A percentile compares a stretch with the other conserved stretches of the same genome.
Evolutionary conservation across 306 rosid species (phyloP).

Genomic region (Trifolium dubium): DNA sequence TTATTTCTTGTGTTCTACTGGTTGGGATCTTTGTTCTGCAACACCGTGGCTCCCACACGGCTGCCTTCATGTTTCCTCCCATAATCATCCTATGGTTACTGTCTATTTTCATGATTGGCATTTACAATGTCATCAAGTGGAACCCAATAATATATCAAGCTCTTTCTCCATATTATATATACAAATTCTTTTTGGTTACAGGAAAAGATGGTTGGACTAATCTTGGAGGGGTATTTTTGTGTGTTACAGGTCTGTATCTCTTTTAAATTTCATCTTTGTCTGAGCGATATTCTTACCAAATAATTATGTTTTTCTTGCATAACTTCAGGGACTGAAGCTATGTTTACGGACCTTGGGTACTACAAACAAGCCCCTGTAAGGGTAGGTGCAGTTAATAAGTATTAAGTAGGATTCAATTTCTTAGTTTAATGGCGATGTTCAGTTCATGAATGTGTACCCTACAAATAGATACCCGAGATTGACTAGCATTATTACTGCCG

Average conservation of each 20-base stretch:
- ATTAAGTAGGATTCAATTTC: slow-evolving; percentile 35
- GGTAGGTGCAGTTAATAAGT: slow-evolving; percentile 58
- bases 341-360: slow-evolving; percentile 86
- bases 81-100: slow-evolving; percentile 76
- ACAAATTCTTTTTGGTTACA: slow-evolving; percentile 67
- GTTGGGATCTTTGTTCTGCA: slow-evolving; percentile 74
- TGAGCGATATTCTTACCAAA: slow-evolving; percentile 29
- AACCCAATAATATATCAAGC: slow-evolving; percentile 76
- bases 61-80: slow-evolving; percentile 79
- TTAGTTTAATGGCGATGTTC: slow-evolving; percentile 34
- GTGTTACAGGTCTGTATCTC: slow-evolving; percentile 67
- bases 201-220: slow-evolving; percentile 81
- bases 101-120: slow-evolving; percentile 62
- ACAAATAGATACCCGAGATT: slow-evolving; percentile 18
- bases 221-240: slow-evolving; percentile 79
- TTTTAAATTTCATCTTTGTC: slow-evolving; percentile 32
- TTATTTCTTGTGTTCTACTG: slow-evolving; percentile 67
- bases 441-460: slow-evolving; percentile 35
- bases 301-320: slow-evolving; percentile 45
- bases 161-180: slow-evolving; percentile 79
- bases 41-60: slow-evolving; percentile 80
- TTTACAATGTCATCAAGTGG: slow-evolving; percentile 81
- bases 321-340: slow-evolving; percentile 77
- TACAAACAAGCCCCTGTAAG: slow-evolving; percentile 64
- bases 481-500: slow-evolving; percentile 12